phyloP scores from a whole-genome alignment of 179 eudicot species.

The Amaranthus tricolor region DNA sequence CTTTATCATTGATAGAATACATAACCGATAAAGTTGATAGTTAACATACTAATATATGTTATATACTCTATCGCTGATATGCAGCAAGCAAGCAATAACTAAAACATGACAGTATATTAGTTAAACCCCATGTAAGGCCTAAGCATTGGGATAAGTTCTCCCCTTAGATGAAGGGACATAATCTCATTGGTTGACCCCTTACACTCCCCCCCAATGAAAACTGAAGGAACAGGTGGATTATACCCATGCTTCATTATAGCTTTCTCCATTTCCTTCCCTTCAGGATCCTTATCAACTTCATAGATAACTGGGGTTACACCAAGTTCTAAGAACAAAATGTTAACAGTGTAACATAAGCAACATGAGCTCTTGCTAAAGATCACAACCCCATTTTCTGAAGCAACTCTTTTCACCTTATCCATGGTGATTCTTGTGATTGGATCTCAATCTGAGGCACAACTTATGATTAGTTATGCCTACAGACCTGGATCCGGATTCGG shows the following conservation, averaged over 20 bases:
- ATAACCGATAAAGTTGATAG: too few species aligned
- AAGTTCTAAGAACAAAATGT: constrained; percentile 54
- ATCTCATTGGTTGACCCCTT: constrained; percentile 79
- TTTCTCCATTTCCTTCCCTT: constrained; percentile 65
- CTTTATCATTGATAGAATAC: too few species aligned
- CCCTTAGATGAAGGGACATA: constrained; percentile 78
- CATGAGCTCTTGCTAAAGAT: constrained; percentile 76
- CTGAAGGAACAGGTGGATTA: constrained; percentile 43
- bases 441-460: constrained; percentile 14
- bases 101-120: neutral
- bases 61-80: neutral
- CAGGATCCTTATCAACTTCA: constrained; percentile 63
- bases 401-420: constrained; percentile 56
- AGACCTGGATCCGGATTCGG: constrained; percentile 7
- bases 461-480: constrained; percentile 28
- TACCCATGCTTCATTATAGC: constrained; percentile 54
- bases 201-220: constrained; percentile 66
- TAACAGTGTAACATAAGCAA: constrained; percentile 65
- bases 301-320: constrained; percentile 44
- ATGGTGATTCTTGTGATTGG: constrained; percentile 16
- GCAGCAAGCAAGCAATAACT: constrained; percentile 7
- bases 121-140: constrained; percentile 27
- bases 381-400: constrained; percentile 63
- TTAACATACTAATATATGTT: too few species aligned
- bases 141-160: constrained; percentile 33